Evolutionary conservation across 2,329 filamentous ascomycete species (phyloP).

Genomic region (Hypomyces rosellus): DNA sequence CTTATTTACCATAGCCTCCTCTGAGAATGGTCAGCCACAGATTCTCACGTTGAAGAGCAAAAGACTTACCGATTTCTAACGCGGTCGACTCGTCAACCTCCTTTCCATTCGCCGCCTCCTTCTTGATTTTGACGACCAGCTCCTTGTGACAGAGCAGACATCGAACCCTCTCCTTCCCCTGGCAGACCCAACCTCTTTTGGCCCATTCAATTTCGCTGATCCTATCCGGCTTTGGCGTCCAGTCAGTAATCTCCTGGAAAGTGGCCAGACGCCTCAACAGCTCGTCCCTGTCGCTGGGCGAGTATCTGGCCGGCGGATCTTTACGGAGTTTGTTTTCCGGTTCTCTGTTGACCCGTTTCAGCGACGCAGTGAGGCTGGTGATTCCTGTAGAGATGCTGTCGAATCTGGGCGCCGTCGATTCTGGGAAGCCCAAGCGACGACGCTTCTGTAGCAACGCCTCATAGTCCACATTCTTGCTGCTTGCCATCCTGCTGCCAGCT

Average conservation of each 20-base stretch:
- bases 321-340: conserved; percentile 16
- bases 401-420: conserved; percentile 30
- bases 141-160: conserved; percentile 83
- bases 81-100: conserved; percentile 48
- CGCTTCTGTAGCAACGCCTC: conserved; percentile 45
- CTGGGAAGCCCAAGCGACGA: conserved; percentile 42
- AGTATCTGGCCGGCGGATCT: conserved; percentile 59
- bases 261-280: conserved; percentile 77
- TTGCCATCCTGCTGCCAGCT: conserved; percentile 10
- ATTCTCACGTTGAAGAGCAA: not conserved
- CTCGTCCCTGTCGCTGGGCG: conserved; percentile 76
- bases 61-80: conserved; percentile 48
- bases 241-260: conserved; percentile 85
- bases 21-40: conserved; percentile 20
- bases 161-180: conserved; percentile 73
- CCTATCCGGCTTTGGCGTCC: conserved; percentile 83
- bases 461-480: conserved; percentile 20
- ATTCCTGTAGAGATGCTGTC: conserved; percentile 13
- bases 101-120: conserved; percentile 50
- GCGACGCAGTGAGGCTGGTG: conserved; percentile 17
- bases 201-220: conserved; percentile 93
- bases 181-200: conserved; percentile 84
- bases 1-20: conserved; percentile 65
- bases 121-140: conserved; percentile 71
- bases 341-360: conserved; percentile 16